Conservation (phyloP, 768 basidiomycete genomes). For the Dioszegia crocea region DNA sequence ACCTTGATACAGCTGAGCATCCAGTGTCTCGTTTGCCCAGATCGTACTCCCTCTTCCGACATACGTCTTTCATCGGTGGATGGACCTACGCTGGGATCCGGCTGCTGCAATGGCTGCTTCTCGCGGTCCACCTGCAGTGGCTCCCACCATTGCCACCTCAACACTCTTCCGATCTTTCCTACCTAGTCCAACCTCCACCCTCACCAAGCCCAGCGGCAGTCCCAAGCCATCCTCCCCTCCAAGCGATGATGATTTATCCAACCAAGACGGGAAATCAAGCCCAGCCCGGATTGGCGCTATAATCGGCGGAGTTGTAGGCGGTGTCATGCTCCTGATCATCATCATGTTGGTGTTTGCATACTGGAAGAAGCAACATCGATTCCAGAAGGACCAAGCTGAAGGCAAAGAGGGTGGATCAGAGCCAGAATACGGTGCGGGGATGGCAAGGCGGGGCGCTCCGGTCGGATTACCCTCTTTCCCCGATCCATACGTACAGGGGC, state of each 20-base stretch:
- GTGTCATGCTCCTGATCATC: slow-evolving; percentile 10
- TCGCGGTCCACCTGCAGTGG: not conserved
- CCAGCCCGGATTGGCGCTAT: slow-evolving; percentile 14
- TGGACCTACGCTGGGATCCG: slow-evolving; percentile 5
- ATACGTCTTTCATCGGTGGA: slow-evolving; percentile 12
- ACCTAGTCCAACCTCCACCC: slow-evolving; percentile 3
- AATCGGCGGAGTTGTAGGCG: slow-evolving; percentile 28
- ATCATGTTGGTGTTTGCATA: slow-evolving; percentile 14
- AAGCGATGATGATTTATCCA: not conserved
- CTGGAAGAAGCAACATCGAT: not conserved
- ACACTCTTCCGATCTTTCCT: slow-evolving; percentile 37
- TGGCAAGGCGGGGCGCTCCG: not conserved
- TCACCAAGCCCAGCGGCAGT: not conserved
- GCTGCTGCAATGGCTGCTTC: not conserved
- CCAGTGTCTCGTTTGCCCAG: slow-evolving; percentile 14
- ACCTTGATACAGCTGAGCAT: not conserved
- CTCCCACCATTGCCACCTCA: slow-evolving; percentile 12
- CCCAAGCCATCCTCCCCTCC: not conserved
- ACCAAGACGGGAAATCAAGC: not conserved
- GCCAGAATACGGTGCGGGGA: not conserved
- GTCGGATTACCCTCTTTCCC: not conserved
- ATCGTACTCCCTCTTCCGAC: slow-evolving; percentile 8
- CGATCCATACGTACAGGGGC: not conserved
- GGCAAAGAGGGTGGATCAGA: not conserved
- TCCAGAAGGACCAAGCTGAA: not conserved